Base-by-base conservation (phyloP, 345 rosid genomes). In the Gossypium mustelinum region DNA sequence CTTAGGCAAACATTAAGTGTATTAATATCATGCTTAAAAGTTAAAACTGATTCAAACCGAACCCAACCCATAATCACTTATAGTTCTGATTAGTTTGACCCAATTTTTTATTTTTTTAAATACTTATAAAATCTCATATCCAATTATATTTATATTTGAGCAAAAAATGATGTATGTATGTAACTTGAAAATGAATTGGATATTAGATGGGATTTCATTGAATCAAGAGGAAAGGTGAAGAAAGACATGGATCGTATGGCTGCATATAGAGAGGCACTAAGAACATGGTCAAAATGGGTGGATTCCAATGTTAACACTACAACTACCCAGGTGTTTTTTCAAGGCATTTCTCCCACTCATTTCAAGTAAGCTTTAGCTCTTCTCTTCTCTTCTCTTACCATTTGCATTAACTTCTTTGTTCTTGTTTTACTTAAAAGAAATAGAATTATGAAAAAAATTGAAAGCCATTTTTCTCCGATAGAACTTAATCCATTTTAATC, bases 211-310 rank as follows among this genome's bases (percentile, higher is more conserved):
- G 85, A 89, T 51, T 89, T 79, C 76, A 79, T 87, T 52, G 78
- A 80, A 80, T 69, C 51, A 25, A 89, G 84, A 73, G 76, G 72
- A 11, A 75, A 74, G 14, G 67, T 84, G 50, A 69, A 8, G 54
- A 79, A 85, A 41, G 94, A 89, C 73, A 89, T 87, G 94, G 86
- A 87, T 63, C 88, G 94, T 34, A 63, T 84, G 65, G 78, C 70
- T 39, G 94, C 94, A 47, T 89, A 82, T 44, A 76, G 77, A 79
- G 73, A 72, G 74, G 94, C 84, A 56, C 82, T 89, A 13, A 80
- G 70, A 4, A 87, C 91, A 13, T 89, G 94, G 91, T 81, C 85
- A 12, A 69, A 68, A 34, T 89, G 91, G 94, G 90, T 87, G 0
- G 89, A 85, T n/a, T 73, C 89, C 29, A 77, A 79, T 48, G 57